These are phyloP conservation scores for Atractiella rhizophila DNA, from an alignment of 768 basidiomycete genomes.

Conservation along the genomic window DNA sequence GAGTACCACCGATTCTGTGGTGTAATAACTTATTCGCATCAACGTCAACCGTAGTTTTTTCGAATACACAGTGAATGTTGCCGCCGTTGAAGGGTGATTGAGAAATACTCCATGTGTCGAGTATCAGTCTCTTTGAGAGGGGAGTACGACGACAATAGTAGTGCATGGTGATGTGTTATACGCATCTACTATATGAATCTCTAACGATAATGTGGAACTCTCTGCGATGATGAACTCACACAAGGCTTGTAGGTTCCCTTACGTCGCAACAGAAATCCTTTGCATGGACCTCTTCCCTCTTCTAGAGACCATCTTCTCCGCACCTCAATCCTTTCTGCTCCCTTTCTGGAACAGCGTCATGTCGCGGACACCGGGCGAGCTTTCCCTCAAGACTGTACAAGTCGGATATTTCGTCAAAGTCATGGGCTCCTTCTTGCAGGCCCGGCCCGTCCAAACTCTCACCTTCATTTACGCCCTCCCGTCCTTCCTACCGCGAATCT, in stretches of 20 bases:
- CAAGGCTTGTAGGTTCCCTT: conserved; percentile 4
- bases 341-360: conserved; percentile 9
- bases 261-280: conserved; percentile 8
- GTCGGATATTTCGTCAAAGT: conserved; percentile 87
- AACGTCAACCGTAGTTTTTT: no score
- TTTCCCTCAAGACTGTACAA: conserved; percentile 31
- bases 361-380: neutral
- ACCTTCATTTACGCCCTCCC: conserved; percentile 68
- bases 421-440: conserved; percentile 65
- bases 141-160: no score
- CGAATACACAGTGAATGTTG: no score
- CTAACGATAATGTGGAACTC: no score
- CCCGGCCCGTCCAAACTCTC: conserved; percentile 62
- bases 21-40: no score
- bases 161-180: no score
- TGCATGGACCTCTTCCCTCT: neutral
- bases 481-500: conserved; percentile 48
- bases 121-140: no score
- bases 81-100: no score
- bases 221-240: no score
- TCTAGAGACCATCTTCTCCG: conserved; percentile 3
- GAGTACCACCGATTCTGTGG: no score
- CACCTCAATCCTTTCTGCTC: neutral
- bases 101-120: no score
- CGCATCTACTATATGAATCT: no score